Conservation (phyloP, 306 rosid genomes). For the Casuarina glauca region DNA sequence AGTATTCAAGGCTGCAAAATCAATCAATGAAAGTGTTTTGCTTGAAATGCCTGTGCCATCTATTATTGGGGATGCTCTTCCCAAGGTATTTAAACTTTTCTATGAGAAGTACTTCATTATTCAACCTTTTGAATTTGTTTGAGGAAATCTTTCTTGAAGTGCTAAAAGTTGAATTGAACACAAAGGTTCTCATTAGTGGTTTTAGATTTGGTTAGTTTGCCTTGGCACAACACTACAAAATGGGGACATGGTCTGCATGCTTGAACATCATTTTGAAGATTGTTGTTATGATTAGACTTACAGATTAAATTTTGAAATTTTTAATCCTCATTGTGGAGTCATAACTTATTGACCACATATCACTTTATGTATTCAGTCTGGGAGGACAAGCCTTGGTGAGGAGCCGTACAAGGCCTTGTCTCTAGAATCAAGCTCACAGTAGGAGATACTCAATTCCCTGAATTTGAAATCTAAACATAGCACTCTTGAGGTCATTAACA, state of each 20-base stretch:
- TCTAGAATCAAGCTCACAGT: too few species aligned
- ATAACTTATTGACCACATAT: too few species aligned
- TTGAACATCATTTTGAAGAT: not conserved
- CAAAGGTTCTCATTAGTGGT: not conserved
- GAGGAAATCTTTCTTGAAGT: too few species aligned
- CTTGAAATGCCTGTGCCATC: conserved; percentile 83
- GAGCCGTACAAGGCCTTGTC: too few species aligned
- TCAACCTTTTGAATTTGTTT: too few species aligned
- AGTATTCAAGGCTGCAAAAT: conserved; percentile 85
- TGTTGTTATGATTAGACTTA: too few species aligned
- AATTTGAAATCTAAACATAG: conserved; percentile 62
- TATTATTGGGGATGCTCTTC: conserved; percentile 62
- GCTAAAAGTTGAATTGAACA: not conserved
- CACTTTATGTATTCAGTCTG: too few species aligned
- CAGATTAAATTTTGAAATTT: too few species aligned
- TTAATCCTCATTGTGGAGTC: too few species aligned
- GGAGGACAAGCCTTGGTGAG: too few species aligned
- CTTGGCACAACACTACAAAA: not conserved
- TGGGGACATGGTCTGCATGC: not conserved
- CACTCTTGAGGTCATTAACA: conserved; percentile 71
- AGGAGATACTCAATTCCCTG: conserved; percentile 56
- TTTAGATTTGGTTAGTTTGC: not conserved
- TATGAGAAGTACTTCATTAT: too few species aligned
- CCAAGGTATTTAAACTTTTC: conserved; percentile 55
- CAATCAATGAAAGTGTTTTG: conserved; percentile 79